Conservation (phyloP, 2,329 filamentous ascomycete species). For the Sporothrix inflata region DNA sequence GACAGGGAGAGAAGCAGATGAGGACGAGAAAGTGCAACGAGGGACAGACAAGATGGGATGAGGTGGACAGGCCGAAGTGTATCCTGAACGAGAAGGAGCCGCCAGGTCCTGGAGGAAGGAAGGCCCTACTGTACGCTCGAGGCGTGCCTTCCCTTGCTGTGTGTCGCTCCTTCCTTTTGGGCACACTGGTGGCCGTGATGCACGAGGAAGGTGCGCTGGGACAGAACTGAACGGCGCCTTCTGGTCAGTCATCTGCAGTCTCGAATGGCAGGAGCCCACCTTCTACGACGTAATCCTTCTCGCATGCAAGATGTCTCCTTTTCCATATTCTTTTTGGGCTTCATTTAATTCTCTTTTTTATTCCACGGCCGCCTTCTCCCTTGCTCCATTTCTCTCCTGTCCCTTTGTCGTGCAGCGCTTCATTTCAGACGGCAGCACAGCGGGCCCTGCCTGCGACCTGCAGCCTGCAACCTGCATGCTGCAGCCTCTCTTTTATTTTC, state of each 20-base stretch:
- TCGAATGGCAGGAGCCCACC: constrained; percentile 15
- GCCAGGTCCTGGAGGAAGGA: background rate
- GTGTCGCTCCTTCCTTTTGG: background rate
- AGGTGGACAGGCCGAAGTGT: constrained; percentile 11
- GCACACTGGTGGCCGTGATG: background rate
- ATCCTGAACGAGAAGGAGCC: constrained; percentile 23
- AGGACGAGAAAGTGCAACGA: constrained; percentile 17
- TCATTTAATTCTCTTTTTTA: constrained; percentile 4
- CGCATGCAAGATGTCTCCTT: constrained; percentile 2
- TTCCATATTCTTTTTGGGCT: background rate
- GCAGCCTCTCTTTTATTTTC: constrained; percentile 11
- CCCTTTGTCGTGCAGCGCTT: constrained; percentile 30
- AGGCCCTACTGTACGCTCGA: background rate
- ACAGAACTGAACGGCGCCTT: constrained; percentile 9
- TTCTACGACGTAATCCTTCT: constrained; percentile 13
- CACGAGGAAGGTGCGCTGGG: constrained; percentile 22
- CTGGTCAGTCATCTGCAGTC: constrained; percentile 13
- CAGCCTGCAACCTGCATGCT: constrained; percentile 17
- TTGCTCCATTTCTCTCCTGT: constrained; percentile 20
- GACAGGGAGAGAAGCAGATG: background rate
- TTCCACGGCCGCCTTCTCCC: background rate
- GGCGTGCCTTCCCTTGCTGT: constrained; percentile 16
- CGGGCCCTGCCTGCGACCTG: constrained; percentile 19
- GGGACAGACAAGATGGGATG: constrained; percentile 25
- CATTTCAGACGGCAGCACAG: constrained; percentile 29